These are phyloP conservation scores for Daldinia eschscholtzii DNA, from an alignment of 2,329 filamentous ascomycete genomes.

Conservation along the genomic window DNA sequence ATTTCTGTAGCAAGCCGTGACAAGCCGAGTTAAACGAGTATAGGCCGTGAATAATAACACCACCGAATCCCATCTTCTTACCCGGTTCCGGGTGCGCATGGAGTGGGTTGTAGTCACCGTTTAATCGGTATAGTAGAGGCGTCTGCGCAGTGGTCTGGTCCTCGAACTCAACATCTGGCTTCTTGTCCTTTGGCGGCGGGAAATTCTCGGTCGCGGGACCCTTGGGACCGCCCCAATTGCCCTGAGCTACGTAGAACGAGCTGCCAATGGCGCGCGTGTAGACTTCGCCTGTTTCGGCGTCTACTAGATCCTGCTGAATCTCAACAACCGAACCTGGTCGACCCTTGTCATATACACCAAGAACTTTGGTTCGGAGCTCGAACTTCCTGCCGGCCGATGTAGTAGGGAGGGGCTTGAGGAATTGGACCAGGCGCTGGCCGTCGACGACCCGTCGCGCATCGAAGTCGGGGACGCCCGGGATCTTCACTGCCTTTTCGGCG, in stretches of 20 bases:
- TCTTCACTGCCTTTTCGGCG: conserved; percentile 72
- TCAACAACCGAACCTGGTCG: conserved; percentile 85
- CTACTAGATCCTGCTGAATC: conserved; percentile 81
- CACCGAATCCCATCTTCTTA: conserved; percentile 90
- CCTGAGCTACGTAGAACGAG: conserved; percentile 84
- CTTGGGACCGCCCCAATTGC: conserved; percentile 89
- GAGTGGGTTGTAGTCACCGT: conserved; percentile 94
- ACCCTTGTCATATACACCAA: conserved; percentile 92
- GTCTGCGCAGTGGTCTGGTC: conserved; percentile 80
- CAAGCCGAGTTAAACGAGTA: conserved; percentile 87
- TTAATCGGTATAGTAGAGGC: conserved; percentile 83
- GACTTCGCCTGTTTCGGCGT: conserved; percentile 74
- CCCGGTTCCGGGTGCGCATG: conserved; percentile 89
- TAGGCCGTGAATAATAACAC: conserved; percentile 88
- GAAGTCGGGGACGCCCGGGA: conserved; percentile 82
- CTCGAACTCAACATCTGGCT: conserved; percentile 77
- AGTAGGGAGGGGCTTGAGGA: conserved; percentile 80
- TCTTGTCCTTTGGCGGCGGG: conserved; percentile 78
- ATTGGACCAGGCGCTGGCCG: conserved; percentile 83
- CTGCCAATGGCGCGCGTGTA: conserved; percentile 78
- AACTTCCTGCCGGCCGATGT: conserved; percentile 79
- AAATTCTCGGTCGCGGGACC: conserved; percentile 84
- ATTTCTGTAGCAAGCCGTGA: conserved; percentile 77
- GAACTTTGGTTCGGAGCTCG: conserved; percentile 80
- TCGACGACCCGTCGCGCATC: conserved; percentile 82